Evolutionary conservation across 805 yeast genomes (phyloP).

Genomic region (Myxozyma kluyveri): DNA sequence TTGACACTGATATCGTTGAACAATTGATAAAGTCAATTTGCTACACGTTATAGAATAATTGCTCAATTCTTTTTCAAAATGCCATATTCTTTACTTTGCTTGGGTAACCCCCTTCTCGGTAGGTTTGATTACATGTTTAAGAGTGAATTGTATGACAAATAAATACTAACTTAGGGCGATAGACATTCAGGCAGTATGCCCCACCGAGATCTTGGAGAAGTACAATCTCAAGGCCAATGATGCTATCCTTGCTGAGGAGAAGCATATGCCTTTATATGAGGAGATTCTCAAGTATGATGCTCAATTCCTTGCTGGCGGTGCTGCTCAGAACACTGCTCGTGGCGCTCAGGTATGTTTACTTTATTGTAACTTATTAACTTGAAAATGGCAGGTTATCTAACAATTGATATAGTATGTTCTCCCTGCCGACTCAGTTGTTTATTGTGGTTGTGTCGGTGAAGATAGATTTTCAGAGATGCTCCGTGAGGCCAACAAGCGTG

Average conservation of each 20-base stretch:
- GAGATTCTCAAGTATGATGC: constrained; percentile 59
- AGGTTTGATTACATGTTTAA: neutral
- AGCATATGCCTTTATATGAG: constrained; percentile 86
- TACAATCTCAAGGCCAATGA: constrained; percentile 86
- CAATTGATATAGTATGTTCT: constrained; percentile 54
- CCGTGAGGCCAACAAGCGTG: constrained; percentile 74
- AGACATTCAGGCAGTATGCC: constrained; percentile 32
- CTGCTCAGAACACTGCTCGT: constrained; percentile 98
- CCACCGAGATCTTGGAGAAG: constrained; percentile 53
- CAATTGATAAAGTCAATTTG: no score
- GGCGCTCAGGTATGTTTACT: constrained; percentile 66
- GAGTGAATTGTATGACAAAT: constrained; percentile 1
- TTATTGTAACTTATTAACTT: neutral
- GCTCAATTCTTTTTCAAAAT: no score
- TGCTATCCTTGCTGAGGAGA: constrained; percentile 82
- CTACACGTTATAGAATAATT: no score
- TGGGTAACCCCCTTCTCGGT: constrained; percentile 33
- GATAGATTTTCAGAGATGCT: constrained; percentile 83
- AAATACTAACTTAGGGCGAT: no score
- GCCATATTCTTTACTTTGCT: constrained; percentile 26
- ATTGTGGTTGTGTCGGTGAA: constrained; percentile 95
- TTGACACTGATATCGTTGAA: no score
- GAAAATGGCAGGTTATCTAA: neutral
- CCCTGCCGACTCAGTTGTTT: constrained; percentile 77
- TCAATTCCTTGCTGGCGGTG: constrained; percentile 92